Conservation (phyloP, 495 filamentous ascomycete species). For the Aspergillus bertholletiae region DNA sequence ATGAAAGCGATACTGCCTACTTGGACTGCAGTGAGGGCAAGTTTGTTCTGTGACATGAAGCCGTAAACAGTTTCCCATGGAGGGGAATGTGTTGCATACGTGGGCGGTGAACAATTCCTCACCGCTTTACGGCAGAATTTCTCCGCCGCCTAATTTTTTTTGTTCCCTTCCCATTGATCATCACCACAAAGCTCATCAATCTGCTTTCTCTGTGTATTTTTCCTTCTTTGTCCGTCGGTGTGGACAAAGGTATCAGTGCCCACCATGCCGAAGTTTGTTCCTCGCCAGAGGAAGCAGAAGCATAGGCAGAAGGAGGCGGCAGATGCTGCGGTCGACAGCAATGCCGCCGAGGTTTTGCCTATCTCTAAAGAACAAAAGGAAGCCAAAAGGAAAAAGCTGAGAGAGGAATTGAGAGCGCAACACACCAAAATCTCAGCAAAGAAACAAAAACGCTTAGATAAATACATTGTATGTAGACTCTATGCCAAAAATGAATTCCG, state of each 20-base stretch:
- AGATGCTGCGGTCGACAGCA: constrained; percentile 54
- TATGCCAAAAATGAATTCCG: not conserved
- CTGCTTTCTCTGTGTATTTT: not conserved
- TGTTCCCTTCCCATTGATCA: not conserved
- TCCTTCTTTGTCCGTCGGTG: constrained; percentile 7
- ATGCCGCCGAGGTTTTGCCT: constrained; percentile 68
- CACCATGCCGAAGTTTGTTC: constrained; percentile 71
- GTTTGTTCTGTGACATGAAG: not conserved
- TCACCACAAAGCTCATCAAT: not conserved
- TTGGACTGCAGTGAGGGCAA: not conserved
- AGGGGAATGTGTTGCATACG: not conserved
- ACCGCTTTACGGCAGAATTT: constrained; percentile 17
- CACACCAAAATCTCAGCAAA: constrained; percentile 78
- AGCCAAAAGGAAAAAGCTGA: constrained; percentile 63
- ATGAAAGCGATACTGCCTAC: not conserved
- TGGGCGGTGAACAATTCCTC: constrained; percentile 14
- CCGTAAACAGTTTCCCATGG: not conserved
- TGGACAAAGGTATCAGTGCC: constrained; percentile 2
- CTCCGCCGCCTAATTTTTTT: constrained; percentile 19
- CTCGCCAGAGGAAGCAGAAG: constrained; percentile 76
- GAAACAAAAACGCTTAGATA: constrained; percentile 92
- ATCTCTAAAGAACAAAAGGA: constrained; percentile 63
- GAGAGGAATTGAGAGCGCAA: constrained; percentile 55
- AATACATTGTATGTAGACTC: constrained; percentile 71
- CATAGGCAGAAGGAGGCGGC: constrained; percentile 36